Percentiles rank a stretch among this genome's conserved stretches.
Evolutionary conservation across 805 yeast genomes (phyloP).

Genomic region (Suhomyces tanzawaensis): DNA sequence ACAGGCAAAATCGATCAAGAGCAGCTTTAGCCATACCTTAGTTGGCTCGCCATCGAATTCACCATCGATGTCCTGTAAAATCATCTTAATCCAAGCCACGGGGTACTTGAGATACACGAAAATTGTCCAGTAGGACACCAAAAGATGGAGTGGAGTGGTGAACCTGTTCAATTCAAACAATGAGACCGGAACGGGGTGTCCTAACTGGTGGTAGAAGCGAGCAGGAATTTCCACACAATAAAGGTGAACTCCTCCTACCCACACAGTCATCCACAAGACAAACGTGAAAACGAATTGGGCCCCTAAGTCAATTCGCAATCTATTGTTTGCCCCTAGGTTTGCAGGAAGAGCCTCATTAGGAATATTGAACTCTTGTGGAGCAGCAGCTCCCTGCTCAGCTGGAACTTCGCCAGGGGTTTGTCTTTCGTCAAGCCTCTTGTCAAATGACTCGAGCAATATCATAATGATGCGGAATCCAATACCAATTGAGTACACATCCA

Average conservation of each 20-base stretch:
- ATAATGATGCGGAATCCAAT: constrained; percentile 18
- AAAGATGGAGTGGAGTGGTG: constrained; percentile 13
- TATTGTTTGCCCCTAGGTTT: background rate
- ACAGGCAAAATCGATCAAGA: background rate
- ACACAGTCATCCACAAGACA: background rate
- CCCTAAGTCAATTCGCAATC: background rate
- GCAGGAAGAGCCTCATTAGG: background rate
- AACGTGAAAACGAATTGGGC: background rate
- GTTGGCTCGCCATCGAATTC: background rate
- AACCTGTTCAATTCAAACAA: background rate
- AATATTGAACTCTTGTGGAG: background rate
- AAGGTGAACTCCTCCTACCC: background rate
- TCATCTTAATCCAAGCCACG: background rate
- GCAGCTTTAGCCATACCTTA: background rate
- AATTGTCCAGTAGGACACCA: constrained; percentile 20
- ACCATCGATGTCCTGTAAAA: background rate
- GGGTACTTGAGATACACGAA: constrained; percentile 12
- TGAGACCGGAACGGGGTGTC: background rate
- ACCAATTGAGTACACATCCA: constrained; percentile 19
- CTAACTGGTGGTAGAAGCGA: background rate
- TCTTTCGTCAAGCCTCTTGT: background rate
- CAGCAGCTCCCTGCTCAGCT: background rate
- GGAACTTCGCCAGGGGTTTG: background rate
- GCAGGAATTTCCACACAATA: background rate
- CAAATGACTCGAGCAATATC: constrained; percentile 7